Evolutionary conservation across 129 eudicot genomes (phyloP).

Genomic region (Escallonia rubra): DNA sequence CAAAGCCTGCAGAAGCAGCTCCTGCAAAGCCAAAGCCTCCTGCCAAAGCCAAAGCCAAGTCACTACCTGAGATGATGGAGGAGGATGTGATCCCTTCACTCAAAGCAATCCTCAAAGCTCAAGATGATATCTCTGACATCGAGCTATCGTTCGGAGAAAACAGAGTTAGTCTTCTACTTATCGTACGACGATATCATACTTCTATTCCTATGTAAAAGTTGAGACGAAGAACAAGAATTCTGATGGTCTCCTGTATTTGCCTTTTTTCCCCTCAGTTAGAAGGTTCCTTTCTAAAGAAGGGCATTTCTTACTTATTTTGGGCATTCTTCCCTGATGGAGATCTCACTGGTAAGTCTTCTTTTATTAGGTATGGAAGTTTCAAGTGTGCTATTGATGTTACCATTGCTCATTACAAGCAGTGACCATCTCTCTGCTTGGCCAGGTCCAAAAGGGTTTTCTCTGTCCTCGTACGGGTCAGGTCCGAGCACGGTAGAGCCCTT

Average conservation of each 20-base stretch:
- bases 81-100: slow-evolving; percentile 87
- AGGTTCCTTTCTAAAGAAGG: slow-evolving; percentile 68
- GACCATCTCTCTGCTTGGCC: slow-evolving; percentile 7
- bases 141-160: slow-evolving; percentile 56
- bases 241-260: neutral
- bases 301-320: slow-evolving; percentile 62
- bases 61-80: slow-evolving; percentile 75
- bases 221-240: too few relatives aligned
- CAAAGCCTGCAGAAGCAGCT: slow-evolving; percentile 32
- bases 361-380: neutral
- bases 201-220: neutral
- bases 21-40: slow-evolving; percentile 49
- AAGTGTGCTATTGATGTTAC: neutral
- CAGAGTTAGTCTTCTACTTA: slow-evolving; percentile 35
- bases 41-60: slow-evolving; percentile 59
- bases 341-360: slow-evolving; percentile 50
- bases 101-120: slow-evolving; percentile 51
- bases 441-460: slow-evolving; percentile 84
- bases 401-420: neutral
- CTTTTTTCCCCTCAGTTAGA: slow-evolving; percentile 45
- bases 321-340: slow-evolving; percentile 86
- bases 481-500: slow-evolving; percentile 78
- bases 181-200: neutral
- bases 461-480: slow-evolving; percentile 62
- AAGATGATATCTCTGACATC: slow-evolving; percentile 57